Conservation (phyloP, 148 eudicot species). For the Rheum nobile region DNA sequence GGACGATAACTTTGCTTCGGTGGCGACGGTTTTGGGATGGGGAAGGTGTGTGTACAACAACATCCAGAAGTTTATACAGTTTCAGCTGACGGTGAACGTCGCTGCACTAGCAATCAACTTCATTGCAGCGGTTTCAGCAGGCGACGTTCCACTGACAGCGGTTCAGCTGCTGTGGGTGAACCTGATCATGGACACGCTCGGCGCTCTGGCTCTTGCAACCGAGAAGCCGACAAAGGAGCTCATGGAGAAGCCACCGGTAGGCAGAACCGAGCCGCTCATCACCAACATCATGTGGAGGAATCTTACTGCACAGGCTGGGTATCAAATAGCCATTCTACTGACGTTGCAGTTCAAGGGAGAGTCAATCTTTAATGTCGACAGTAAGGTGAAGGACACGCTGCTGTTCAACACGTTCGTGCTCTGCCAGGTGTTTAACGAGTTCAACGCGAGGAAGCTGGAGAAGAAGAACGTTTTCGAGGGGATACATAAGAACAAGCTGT, state of each 20-base stretch:
- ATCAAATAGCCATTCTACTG: conserved; percentile 19
- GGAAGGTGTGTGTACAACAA: conserved; percentile 28
- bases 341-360: conserved; percentile 24
- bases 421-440: conserved; percentile 26
- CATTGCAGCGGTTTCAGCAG: conserved; percentile 25
- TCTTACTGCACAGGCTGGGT: conserved; percentile 18
- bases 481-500: conserved; percentile 25
- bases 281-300: conserved; percentile 31
- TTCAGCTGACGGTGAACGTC: conserved; percentile 22
- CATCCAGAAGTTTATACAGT: conserved; percentile 28
- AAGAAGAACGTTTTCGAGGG: conserved; percentile 29
- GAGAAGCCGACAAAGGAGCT: conserved; percentile 26
- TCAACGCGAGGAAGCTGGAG: conserved; percentile 26
- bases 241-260: conserved; percentile 23
- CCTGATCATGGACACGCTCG: conserved; percentile 28
- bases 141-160: conserved; percentile 26
- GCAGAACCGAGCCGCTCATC: conserved; percentile 25
- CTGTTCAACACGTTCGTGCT: conserved; percentile 24
- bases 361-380: conserved; percentile 12
- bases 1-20: conserved; percentile 26
- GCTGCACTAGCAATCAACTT: conserved; percentile 27
- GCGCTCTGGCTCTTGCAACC: conserved; percentile 27
- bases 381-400: conserved; percentile 20
- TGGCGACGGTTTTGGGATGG: conserved; percentile 22
- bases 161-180: conserved; percentile 29